Conservation (phyloP, 176 grass and related monocot genomes). For the Aegilops longissima region DNA sequence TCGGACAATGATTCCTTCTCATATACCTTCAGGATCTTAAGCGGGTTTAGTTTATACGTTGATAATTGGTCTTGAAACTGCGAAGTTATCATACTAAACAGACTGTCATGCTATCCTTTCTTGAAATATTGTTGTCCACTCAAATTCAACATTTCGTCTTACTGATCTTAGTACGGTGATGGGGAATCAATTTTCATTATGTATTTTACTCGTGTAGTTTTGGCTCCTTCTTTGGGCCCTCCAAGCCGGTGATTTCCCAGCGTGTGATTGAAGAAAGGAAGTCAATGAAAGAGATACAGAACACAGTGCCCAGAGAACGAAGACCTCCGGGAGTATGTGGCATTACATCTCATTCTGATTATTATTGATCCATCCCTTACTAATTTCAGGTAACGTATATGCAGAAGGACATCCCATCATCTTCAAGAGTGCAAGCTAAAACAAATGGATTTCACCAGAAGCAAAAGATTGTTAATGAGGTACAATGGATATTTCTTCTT, state of each 20-base stretch:
- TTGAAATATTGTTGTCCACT: not conserved
- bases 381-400: slow-evolving; percentile 25
- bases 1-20: not conserved
- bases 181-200: not conserved
- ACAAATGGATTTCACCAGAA: slow-evolving; percentile 51
- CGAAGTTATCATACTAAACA: not conserved
- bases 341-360: slow-evolving; percentile 8
- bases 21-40: not conserved
- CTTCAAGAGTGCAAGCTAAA: slow-evolving; percentile 51
- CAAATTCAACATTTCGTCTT: not conserved
- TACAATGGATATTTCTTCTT: slow-evolving; percentile 41
- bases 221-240: slow-evolving; percentile 98
- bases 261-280: slow-evolving; percentile 93
- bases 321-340: slow-evolving; percentile 44
- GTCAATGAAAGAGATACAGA: slow-evolving; percentile 69
- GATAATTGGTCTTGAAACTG: not conserved
- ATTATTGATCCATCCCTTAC: slow-evolving; percentile 8
- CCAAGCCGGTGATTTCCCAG: slow-evolving; percentile 75
- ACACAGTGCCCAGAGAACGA: slow-evolving; percentile 33
- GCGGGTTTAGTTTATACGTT: not conserved
- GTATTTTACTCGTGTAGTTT: slow-evolving; percentile 54
- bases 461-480: slow-evolving; percentile 75
- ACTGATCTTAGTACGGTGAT: not conserved
- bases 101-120: not conserved
- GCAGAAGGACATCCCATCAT: slow-evolving; percentile 55